These are phyloP conservation scores for Russula dissimulans DNA, from an alignment of 768 basidiomycete genomes.

Conservation along the genomic window DNA sequence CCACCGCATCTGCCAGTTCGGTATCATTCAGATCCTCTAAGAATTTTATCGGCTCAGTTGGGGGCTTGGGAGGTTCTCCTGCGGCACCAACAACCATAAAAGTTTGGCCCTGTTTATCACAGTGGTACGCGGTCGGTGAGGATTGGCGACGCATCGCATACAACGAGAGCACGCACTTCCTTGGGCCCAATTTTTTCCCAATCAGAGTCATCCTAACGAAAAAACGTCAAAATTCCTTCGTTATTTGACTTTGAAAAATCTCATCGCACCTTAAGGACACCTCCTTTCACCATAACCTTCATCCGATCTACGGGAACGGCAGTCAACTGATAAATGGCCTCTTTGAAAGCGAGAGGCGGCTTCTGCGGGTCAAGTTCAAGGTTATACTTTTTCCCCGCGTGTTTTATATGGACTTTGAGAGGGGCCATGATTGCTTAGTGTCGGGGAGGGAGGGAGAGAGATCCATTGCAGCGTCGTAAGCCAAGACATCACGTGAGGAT, in stretches of 20 bases:
- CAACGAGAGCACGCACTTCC: constrained; percentile 38
- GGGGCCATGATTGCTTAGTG: constrained; percentile 42
- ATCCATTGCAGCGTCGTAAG: too few species aligned
- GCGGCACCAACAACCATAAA: constrained; percentile 93
- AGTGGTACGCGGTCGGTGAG: background rate
- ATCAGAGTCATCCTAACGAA: constrained; percentile 67
- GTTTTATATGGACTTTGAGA: constrained; percentile 77
- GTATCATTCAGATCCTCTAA: constrained; percentile 88
- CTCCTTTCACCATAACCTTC: constrained; percentile 97
- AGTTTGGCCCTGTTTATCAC: constrained; percentile 61
- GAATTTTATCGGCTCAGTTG: constrained; percentile 69
- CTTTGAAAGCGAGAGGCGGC: constrained; percentile 69
- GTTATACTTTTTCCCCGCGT: constrained; percentile 72
- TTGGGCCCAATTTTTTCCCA: constrained; percentile 82
- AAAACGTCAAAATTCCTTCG: background rate
- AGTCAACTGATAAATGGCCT: constrained; percentile 68
- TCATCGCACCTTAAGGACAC: constrained; percentile 68
- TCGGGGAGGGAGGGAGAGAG: background rate
- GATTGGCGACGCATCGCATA: background rate
- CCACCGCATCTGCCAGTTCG: constrained; percentile 71
- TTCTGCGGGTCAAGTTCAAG: constrained; percentile 65
- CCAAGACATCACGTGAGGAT: constrained; percentile 2
- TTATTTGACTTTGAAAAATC: background rate
- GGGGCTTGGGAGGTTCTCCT: constrained; percentile 85
- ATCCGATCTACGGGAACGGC: constrained; percentile 86